phyloP scores from a whole-genome alignment of 192 early-diverging fungal species.

The Coemansia sp. region DNA sequence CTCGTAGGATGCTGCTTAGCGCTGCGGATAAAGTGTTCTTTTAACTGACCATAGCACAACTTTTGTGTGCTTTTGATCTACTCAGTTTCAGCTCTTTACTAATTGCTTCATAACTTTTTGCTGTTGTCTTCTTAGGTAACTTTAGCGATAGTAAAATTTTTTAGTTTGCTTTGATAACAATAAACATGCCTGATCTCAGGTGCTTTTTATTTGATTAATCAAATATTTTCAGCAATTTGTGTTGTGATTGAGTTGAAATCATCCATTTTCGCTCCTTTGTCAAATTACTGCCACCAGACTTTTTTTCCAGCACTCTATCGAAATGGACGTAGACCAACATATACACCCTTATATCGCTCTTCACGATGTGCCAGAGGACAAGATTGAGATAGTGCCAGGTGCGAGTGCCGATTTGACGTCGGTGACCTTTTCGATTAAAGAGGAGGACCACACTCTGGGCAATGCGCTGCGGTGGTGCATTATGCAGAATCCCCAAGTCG shows the following conservation, averaged over 20 bases:
- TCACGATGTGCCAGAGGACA: conserved; percentile 36
- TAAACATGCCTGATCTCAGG: too few relatives aligned
- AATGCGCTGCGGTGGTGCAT: conserved; percentile 91
- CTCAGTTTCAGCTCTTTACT: background rate
- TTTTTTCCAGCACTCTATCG: background rate
- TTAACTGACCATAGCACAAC: conserved; percentile 22
- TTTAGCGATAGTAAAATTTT: background rate
- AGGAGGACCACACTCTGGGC: conserved; percentile 97
- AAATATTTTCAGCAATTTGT: background rate
- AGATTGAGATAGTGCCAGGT: conserved; percentile 57
- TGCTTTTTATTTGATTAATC: background rate
- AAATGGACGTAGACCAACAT: conserved; percentile 26
- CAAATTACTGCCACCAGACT: background rate
- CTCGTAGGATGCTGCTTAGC: conserved; percentile 10
- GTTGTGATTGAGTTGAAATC: background rate
- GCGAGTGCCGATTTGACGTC: conserved; percentile 69
- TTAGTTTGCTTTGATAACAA: background rate
- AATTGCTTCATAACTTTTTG: background rate
- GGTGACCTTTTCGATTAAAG: conserved; percentile 84
- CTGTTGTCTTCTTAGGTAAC: background rate
- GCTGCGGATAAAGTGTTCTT: conserved; percentile 32
- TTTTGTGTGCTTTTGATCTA: background rate
- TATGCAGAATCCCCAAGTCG: conserved; percentile 92
- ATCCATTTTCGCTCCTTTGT: background rate
- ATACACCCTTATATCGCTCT: conserved; percentile 40